These are phyloP conservation scores for Ustilago trichophora DNA, from an alignment of 1,284 basidiomycete species.

Conservation along the genomic window DNA sequence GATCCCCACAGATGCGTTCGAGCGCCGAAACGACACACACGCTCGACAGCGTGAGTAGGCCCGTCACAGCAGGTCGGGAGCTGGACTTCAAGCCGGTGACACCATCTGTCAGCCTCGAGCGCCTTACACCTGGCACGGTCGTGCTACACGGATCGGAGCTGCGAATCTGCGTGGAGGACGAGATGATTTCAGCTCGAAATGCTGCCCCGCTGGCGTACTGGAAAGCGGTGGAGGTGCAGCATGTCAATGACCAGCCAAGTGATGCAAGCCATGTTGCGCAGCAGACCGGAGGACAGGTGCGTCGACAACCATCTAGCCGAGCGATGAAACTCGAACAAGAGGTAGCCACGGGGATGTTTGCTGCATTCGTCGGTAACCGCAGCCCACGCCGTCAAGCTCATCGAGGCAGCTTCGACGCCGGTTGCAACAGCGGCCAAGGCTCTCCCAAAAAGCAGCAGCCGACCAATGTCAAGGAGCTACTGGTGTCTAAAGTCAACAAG, in stretches of 20 bases:
- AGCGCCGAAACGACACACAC: background rate
- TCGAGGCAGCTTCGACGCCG: constrained; percentile 10
- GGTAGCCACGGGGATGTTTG: constrained; percentile 34
- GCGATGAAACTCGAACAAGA: constrained; percentile 41
- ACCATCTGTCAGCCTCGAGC: constrained; percentile 14
- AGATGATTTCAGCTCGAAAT: background rate
- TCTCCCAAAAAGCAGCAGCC: constrained; percentile 1
- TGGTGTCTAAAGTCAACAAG: constrained; percentile 31
- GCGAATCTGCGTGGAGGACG: constrained; percentile 22
- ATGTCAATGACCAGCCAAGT: background rate
- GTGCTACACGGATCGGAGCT: constrained; percentile 20
- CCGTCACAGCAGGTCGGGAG: too few relatives aligned
- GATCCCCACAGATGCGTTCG: background rate
- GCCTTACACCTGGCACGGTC: constrained; percentile 11
- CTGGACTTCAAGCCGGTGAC: too few relatives aligned
- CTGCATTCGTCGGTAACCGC: constrained; percentile 42
- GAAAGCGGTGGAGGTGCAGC: constrained; percentile 35
- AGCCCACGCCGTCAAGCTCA: constrained; percentile 31
- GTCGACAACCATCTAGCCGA: constrained; percentile 20
- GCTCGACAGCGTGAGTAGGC: too few relatives aligned
- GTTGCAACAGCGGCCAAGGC: too few relatives aligned
- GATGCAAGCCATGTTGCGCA: background rate
- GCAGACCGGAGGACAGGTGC: constrained; percentile 2
- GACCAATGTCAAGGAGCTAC: constrained; percentile 12
- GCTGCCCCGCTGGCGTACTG: constrained; percentile 14